Percentiles rank a stretch among this genome's conserved stretches.
Evolutionary conservation across 192 early-diverging fungal genomes (phyloP).

Genomic region (Helicostylum pulchrum): DNA sequence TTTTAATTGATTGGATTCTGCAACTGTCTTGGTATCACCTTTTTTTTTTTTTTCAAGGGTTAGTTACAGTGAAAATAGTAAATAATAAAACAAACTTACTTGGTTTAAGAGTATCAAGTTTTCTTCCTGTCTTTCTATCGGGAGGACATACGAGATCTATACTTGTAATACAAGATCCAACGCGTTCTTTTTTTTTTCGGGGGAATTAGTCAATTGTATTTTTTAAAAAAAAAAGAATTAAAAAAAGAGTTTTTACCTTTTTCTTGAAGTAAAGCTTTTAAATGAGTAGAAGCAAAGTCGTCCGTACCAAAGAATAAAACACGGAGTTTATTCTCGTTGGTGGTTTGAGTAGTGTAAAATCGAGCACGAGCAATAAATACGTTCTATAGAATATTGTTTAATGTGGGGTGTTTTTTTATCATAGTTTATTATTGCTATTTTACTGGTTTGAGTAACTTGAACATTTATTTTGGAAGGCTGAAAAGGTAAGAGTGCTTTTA

Average conservation of each 20-base stretch:
- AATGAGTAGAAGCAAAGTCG: slow-evolving; percentile 66
- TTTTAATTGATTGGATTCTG: slow-evolving; percentile 33
- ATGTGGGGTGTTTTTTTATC: too few species aligned
- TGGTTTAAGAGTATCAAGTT: slow-evolving; percentile 10
- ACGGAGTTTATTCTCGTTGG: background rate
- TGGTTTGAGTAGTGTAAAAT: background rate
- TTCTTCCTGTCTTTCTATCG: slow-evolving; percentile 38
- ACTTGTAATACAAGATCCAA: slow-evolving; percentile 22
- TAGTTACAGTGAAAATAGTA: too few species aligned
- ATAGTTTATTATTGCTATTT: too few species aligned
- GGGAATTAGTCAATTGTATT: slow-evolving; percentile 11
- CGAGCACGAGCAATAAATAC: too few species aligned
- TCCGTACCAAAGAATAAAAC: slow-evolving; percentile 90
- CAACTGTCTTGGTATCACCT: slow-evolving; percentile 52
- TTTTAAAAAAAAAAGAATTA: background rate
- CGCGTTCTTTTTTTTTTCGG: slow-evolving; percentile 21
- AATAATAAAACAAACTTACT: slow-evolving; percentile 12
- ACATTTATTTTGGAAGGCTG: too few species aligned
- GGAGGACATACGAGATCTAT: slow-evolving; percentile 34
- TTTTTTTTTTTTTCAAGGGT: background rate
- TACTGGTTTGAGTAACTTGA: too few species aligned
- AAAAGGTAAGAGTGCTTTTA: too few species aligned
- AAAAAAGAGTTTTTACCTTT: slow-evolving; percentile 39
- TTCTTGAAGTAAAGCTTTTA: slow-evolving; percentile 55
- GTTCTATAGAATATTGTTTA: too few species aligned